Percentiles rank a stretch among this genome's conserved stretches.
Evolutionary conservation across 768 basidiomycete species (phyloP).

Genomic region (Trametes cingulata): DNA sequence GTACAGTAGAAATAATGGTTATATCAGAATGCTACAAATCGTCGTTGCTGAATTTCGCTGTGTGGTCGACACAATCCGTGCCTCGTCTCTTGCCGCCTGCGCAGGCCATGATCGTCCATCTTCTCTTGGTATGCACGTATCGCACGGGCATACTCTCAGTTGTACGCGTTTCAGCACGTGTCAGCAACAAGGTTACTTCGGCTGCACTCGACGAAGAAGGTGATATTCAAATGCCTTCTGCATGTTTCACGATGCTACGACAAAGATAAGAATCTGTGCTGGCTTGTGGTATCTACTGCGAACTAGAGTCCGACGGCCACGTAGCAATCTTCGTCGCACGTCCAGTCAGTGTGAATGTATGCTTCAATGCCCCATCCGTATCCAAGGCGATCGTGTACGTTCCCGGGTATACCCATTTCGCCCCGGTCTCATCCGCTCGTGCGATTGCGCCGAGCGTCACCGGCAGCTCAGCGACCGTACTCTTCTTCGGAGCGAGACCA

Average conservation of each 20-base stretch:
- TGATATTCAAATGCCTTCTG: too few species aligned
- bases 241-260: too few species aligned
- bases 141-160: too few species aligned
- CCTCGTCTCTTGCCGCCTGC: too few species aligned
- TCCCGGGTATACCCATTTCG: conserved; percentile 47
- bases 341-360: conserved; percentile 47
- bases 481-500: conserved; percentile 32
- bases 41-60: too few species aligned
- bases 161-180: too few species aligned
- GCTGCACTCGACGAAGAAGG: too few species aligned
- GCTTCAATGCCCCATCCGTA: conserved; percentile 39
- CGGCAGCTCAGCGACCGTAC: conserved; percentile 36
- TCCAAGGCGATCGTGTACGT: conserved; percentile 46
- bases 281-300: background rate
- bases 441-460: conserved; percentile 52
- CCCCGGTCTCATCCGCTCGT: conserved; percentile 47
- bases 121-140: too few species aligned
- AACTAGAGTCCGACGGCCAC: conserved; percentile 35
- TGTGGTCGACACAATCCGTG: too few species aligned
- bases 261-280: too few species aligned
- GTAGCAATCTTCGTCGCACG: conserved; percentile 39
- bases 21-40: background rate
- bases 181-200: too few species aligned
- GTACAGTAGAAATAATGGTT: background rate
- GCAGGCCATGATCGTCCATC: too few species aligned